phyloP scores from a whole-genome alignment of 2,329 filamentous ascomycete genomes.

The Fusarium bulbicola region DNA sequence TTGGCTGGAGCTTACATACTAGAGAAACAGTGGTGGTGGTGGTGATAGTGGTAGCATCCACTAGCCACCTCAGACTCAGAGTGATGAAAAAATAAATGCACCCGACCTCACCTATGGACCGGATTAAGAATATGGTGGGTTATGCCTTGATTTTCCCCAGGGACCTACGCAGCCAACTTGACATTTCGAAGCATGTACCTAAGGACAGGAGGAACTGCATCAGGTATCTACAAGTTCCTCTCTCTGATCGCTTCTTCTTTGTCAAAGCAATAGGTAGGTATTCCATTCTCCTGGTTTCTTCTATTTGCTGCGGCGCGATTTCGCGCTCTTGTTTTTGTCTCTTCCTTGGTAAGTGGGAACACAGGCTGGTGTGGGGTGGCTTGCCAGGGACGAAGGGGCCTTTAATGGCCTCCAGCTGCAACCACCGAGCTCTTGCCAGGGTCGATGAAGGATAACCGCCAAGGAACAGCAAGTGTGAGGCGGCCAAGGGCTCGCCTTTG shows the following conservation, averaged over 20 bases:
- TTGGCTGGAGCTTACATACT: constrained; percentile 13
- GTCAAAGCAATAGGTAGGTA: not conserved
- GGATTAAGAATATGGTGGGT: not conserved
- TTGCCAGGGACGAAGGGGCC: constrained; percentile 23
- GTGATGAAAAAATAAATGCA: not conserved
- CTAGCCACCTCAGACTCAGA: not conserved
- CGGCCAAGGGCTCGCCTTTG: constrained; percentile 15
- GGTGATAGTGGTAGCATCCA: not conserved
- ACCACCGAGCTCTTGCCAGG: constrained; percentile 23
- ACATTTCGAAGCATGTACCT: not conserved
- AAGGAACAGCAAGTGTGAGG: constrained; percentile 13
- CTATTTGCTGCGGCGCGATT: not conserved
- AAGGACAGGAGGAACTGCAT: not conserved
- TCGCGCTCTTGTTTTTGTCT: not conserved
- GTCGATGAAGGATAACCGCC: constrained; percentile 12
- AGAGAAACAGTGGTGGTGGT: not conserved
- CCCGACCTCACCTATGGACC: not conserved
- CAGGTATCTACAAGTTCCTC: no score
- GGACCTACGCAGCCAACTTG: not conserved
- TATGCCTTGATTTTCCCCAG: not conserved
- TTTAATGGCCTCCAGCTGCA: constrained; percentile 1
- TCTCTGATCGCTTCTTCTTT: not conserved
- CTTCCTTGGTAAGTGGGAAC: not conserved
- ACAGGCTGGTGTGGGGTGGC: constrained; percentile 27
- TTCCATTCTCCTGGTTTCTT: not conserved